Evolutionary conservation across 768 basidiomycete species (phyloP).

Genomic region (Tricholoma terreum): DNA sequence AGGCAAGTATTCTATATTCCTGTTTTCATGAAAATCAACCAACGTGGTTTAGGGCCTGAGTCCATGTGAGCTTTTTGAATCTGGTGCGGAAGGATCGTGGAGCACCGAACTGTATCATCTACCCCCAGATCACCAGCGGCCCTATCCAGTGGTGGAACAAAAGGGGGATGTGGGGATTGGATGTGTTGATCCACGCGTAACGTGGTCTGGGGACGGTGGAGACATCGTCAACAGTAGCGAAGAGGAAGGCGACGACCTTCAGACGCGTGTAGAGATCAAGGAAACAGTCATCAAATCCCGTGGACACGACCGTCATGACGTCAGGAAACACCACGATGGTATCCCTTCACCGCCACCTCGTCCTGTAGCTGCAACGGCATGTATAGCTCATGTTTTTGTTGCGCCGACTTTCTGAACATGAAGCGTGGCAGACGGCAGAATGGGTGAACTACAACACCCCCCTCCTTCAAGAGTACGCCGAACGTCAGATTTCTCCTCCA

Average conservation of each 20-base stretch:
- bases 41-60: neutral
- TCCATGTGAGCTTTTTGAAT: neutral
- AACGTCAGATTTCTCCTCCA: conserved; percentile 9
- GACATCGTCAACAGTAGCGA: neutral
- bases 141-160: neutral
- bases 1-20: neutral
- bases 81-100: neutral
- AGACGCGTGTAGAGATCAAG: neutral
- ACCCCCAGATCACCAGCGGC: neutral
- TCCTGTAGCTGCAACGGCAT: neutral
- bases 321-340: neutral
- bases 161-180: neutral
- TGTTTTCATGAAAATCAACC: neutral
- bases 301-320: neutral
- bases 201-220: neutral
- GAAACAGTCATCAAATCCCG: neutral
- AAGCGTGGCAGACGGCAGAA: neutral
- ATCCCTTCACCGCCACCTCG: neutral
- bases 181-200: neutral
- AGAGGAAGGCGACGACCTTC: neutral
- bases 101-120: neutral
- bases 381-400: neutral
- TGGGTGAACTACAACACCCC: conserved; percentile 7
- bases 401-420: neutral
- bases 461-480: conserved; percentile 12